phyloP scores from a whole-genome alignment of 2,329 filamentous ascomycete species.

The Alternaria longipes region DNA sequence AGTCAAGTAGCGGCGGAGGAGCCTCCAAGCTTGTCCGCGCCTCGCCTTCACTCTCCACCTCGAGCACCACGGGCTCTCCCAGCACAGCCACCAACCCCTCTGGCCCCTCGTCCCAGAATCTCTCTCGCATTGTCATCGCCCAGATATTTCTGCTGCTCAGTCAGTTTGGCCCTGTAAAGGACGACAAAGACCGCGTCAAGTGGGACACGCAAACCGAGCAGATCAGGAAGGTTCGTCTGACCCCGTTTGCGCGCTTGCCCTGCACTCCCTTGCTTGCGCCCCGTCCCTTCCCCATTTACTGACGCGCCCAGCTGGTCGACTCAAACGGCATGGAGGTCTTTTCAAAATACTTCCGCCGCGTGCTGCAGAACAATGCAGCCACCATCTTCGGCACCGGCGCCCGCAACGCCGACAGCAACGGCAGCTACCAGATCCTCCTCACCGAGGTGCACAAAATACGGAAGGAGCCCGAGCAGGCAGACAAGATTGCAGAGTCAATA shows the following conservation, averaged over 20 bases:
- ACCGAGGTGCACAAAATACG: constrained; percentile 87
- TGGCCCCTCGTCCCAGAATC: constrained; percentile 54
- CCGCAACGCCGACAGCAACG: constrained; percentile 76
- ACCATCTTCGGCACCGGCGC: constrained; percentile 87
- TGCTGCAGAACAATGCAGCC: constrained; percentile 88
- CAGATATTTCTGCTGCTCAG: constrained; percentile 95
- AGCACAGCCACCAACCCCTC: constrained; percentile 60
- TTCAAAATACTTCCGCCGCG: constrained; percentile 91
- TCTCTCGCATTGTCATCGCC: constrained; percentile 93
- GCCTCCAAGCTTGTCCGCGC: constrained; percentile 66
- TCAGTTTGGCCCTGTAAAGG: constrained; percentile 75
- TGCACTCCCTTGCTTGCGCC: no score
- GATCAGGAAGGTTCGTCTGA: constrained; percentile 79
- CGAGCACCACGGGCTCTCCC: constrained; percentile 63
- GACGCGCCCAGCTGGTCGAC: constrained; percentile 77
- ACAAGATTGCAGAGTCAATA: constrained; percentile 92
- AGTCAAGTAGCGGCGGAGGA: constrained; percentile 63
- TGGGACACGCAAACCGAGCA: constrained; percentile 92
- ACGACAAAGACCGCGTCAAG: constrained; percentile 90
- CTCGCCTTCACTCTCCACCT: constrained; percentile 62
- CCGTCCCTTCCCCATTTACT: constrained; percentile 18
- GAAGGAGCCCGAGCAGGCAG: constrained; percentile 80
- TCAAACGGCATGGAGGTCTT: constrained; percentile 99
- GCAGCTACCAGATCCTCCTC: constrained; percentile 83
- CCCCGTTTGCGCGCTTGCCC: constrained; percentile 13